A percentile compares a stretch with the other conserved stretches of the same genome.
Evolutionary conservation across 345 rosid species (phyloP).

Genomic region (Atalantia buxifolia): DNA sequence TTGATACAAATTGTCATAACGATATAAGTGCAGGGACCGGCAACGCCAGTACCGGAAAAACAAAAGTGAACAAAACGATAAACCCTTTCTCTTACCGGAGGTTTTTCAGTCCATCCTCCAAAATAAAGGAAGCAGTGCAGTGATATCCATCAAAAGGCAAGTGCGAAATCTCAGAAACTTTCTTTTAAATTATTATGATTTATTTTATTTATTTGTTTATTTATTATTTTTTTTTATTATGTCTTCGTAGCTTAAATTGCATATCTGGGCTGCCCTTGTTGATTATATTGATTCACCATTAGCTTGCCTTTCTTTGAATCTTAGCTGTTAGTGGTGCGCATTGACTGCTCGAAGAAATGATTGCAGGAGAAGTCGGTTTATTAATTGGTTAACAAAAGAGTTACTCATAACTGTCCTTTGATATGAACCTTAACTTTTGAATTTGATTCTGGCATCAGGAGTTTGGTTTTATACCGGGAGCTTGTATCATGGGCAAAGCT

Average conservation of each 20-base stretch:
- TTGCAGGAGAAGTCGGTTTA: slow-evolving; percentile 1
- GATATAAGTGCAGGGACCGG: too few relatives aligned
- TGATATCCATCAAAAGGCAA: not conserved
- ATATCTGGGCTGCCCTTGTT: not conserved
- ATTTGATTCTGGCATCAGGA: not conserved
- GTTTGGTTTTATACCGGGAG: not conserved
- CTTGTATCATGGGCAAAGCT: slow-evolving; percentile 75
- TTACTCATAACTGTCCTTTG: not conserved
- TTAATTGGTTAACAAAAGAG: not conserved
- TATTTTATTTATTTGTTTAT: too few relatives aligned
- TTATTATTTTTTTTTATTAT: not conserved
- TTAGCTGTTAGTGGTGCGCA: not conserved
- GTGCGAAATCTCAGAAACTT: not conserved
- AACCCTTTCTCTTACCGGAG: too few relatives aligned
- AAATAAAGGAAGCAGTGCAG: not conserved
- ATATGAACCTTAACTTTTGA: not conserved
- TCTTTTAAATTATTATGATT: not conserved
- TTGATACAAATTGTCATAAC: too few relatives aligned
- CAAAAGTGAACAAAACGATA: too few relatives aligned
- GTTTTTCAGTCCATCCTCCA: not conserved
- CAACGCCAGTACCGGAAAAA: too few relatives aligned
- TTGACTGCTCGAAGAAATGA: slow-evolving; percentile 22
- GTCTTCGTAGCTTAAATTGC: not conserved
- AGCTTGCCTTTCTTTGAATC: not conserved
- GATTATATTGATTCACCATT: not conserved